Percentiles rank a stretch among this genome's conserved stretches.
Evolutionary conservation across 2,329 filamentous ascomycete species (phyloP).

Genomic region (Botrytis porri): DNA sequence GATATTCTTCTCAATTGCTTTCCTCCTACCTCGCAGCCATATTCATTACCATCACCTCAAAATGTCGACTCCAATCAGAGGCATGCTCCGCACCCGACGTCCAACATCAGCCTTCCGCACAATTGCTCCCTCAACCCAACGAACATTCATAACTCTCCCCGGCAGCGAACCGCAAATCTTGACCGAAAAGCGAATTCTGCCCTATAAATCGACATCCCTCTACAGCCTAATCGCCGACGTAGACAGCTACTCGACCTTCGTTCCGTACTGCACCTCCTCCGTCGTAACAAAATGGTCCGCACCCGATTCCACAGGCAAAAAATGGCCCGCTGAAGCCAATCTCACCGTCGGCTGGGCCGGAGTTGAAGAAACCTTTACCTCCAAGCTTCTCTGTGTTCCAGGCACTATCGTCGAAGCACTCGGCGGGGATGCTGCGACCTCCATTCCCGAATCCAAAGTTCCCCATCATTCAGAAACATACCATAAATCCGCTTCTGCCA

Average conservation of each 20-base stretch:
- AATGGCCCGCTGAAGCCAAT: slow-evolving; percentile 71
- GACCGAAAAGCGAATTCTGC: slow-evolving; percentile 70
- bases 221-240: slow-evolving; percentile 89
- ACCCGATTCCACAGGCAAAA: slow-evolving; percentile 46
- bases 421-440: slow-evolving; percentile 54
- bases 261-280: slow-evolving; percentile 84
- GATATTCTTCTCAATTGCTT: background rate
- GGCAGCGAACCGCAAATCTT: slow-evolving; percentile 56
- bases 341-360: slow-evolving; percentile 83
- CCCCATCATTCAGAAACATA: slow-evolving; percentile 43
- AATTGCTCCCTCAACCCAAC: slow-evolving; percentile 35
- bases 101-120: slow-evolving; percentile 26
- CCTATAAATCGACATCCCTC: slow-evolving; percentile 67
- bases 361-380: slow-evolving; percentile 80
- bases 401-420: slow-evolving; percentile 73
- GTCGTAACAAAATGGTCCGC: slow-evolving; percentile 72
- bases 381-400: slow-evolving; percentile 73
- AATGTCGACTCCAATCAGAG: slow-evolving; percentile 27
- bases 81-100: slow-evolving; percentile 29
- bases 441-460: slow-evolving; percentile 41
- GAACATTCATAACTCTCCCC: slow-evolving; percentile 44
- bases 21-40: background rate
- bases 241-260: slow-evolving; percentile 76
- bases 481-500: slow-evolving; percentile 42
- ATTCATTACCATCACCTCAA: slow-evolving; percentile 3